Evolutionary conservation across 208 protist genomes (phyloP).

Genomic region (Leishmania arabica): DNA sequence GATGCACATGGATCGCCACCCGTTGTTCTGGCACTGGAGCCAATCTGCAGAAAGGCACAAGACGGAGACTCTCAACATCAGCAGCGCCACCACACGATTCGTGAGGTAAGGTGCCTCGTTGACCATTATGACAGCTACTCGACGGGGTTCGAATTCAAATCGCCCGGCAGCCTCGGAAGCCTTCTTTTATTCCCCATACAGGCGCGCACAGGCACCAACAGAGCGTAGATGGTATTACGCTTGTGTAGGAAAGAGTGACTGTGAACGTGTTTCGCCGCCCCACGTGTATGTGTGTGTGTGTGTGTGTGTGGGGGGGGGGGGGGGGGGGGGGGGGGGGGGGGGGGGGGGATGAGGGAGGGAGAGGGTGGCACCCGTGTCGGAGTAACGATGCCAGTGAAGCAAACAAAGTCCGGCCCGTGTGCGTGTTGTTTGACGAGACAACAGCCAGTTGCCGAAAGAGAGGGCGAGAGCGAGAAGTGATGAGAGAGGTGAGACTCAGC

Average conservation of each 20-base stretch:
- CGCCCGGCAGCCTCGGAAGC: not conserved
- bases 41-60: constrained; percentile 38
- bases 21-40: constrained; percentile 34
- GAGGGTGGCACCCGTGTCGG: not conserved
- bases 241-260: not conserved
- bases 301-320: not conserved
- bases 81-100: constrained; percentile 24
- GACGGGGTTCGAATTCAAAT: not conserved
- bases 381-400: not conserved
- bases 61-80: constrained; percentile 33
- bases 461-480: not conserved
- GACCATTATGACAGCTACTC: constrained; percentile 10
- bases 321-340: too few species aligned
- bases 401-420: not conserved
- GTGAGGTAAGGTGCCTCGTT: constrained; percentile 48
- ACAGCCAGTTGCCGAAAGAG: not conserved
- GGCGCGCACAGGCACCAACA: not conserved
- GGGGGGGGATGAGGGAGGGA: too few species aligned
- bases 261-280: not conserved
- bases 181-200: not conserved
- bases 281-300: too few species aligned
- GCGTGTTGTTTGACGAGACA: not conserved
- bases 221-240: not conserved
- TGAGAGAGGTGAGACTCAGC: not conserved
- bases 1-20: constrained; percentile 15